phyloP scores from a whole-genome alignment of 2,329 filamentous ascomycete species.

The Hypoxylon sp. region DNA sequence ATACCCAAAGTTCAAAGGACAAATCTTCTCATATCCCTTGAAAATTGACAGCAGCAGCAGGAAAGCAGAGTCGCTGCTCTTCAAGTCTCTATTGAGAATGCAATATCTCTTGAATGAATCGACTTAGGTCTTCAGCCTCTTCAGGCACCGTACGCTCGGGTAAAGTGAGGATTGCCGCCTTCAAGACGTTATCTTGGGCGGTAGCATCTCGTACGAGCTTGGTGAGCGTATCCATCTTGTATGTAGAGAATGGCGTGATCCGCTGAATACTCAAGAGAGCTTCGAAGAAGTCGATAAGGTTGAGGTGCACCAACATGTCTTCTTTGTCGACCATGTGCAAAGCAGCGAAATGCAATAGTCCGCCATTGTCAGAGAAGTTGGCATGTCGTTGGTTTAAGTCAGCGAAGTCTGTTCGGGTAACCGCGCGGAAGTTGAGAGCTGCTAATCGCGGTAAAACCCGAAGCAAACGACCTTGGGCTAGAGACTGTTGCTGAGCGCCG shows the following conservation, averaged over 20 bases:
- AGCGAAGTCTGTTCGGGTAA: constrained; percentile 56
- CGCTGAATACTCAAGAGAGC: constrained; percentile 62
- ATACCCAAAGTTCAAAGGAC: constrained; percentile 15
- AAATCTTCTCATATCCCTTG: constrained; percentile 9
- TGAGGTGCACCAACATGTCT: constrained; percentile 65
- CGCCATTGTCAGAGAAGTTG: constrained; percentile 48
- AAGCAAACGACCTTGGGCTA: constrained; percentile 67
- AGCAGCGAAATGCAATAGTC: constrained; percentile 64
- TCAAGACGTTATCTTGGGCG: constrained; percentile 55
- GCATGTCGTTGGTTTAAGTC: constrained; percentile 51
- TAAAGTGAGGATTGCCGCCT: constrained; percentile 56
- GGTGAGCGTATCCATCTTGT: constrained; percentile 55
- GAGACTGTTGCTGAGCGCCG: constrained; percentile 57
- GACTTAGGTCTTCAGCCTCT: constrained; percentile 61
- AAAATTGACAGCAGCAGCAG: neutral
- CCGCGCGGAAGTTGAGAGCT: constrained; percentile 58
- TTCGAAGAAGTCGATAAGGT: constrained; percentile 67
- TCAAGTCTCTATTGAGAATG: constrained; percentile 43
- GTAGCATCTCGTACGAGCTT: constrained; percentile 59
- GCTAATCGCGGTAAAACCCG: constrained; percentile 65
- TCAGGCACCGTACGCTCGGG: constrained; percentile 64
- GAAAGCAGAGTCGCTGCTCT: neutral
- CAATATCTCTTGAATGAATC: constrained; percentile 60
- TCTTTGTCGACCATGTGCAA: constrained; percentile 64
- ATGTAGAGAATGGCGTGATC: constrained; percentile 54